These are phyloP conservation scores for Microsporum ferrugineum DNA, from an alignment of 2,329 filamentous ascomycete genomes.

Conservation along the genomic window DNA sequence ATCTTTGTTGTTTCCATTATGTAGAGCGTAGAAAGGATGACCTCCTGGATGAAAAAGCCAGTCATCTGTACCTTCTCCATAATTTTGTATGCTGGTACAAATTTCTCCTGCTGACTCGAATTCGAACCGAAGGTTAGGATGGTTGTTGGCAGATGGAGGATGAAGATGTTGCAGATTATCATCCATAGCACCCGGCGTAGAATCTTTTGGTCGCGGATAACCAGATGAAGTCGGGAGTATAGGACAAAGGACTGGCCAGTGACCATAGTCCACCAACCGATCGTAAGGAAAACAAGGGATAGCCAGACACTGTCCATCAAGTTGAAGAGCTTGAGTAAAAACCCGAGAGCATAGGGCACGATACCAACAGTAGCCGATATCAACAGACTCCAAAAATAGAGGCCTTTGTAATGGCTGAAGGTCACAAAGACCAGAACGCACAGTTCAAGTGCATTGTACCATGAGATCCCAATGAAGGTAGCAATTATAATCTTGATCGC, in stretches of 20 bases:
- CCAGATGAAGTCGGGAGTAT: constrained; percentile 31
- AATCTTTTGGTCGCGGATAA: constrained; percentile 22
- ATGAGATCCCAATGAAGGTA: constrained; percentile 37
- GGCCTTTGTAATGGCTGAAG: constrained; percentile 35
- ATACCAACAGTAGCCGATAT: constrained; percentile 35
- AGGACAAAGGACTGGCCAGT: constrained; percentile 32
- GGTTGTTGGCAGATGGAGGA: constrained; percentile 27
- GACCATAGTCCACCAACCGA: constrained; percentile 30
- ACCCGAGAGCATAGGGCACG: constrained; percentile 30
- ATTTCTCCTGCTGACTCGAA: constrained; percentile 10
- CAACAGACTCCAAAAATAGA: constrained; percentile 43
- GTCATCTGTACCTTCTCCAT: constrained; percentile 41
- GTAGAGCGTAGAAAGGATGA: constrained; percentile 39
- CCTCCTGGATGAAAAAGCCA: constrained; percentile 40
- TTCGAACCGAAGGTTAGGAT: constrained; percentile 27
- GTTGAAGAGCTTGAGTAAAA: constrained; percentile 38
- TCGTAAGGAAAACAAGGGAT: constrained; percentile 21
- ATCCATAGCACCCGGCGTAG: constrained; percentile 26
- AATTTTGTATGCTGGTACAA: constrained; percentile 25
- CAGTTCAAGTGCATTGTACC: constrained; percentile 42
- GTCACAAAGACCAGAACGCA: constrained; percentile 39
- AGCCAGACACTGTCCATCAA: constrained; percentile 30
- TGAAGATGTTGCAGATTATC: constrained; percentile 28
- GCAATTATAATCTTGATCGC: constrained; percentile 35
- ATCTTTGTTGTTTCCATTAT: constrained; percentile 45